phyloP scores from a whole-genome alignment of 352 stramenopile genomes.

The Phytopythium sindhum region DNA sequence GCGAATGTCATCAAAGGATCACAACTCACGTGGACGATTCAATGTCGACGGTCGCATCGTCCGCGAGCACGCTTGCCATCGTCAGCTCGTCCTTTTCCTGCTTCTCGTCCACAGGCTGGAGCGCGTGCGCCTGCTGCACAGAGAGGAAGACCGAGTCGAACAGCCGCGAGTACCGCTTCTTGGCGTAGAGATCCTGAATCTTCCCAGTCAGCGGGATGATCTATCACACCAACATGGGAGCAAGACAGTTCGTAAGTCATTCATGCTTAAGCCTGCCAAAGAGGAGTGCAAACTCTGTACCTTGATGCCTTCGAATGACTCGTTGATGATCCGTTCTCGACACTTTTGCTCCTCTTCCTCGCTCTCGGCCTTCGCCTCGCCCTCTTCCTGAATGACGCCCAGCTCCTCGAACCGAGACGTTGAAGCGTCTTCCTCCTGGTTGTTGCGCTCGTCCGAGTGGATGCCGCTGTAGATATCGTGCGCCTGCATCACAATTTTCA shows the following conservation, averaged over 20 bases:
- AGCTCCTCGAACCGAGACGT: conserved; percentile 27
- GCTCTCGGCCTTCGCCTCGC: not conserved
- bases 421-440: conserved; percentile 8
- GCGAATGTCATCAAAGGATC: too few relatives aligned
- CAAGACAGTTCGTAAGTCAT: not conserved
- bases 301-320: conserved; percentile 63
- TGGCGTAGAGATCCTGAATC: conserved; percentile 53
- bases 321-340: conserved; percentile 36
- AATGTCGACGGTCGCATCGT: conserved; percentile 46
- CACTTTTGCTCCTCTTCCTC: conserved; percentile 29
- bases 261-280: not conserved
- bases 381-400: conserved; percentile 12
- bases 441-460: conserved; percentile 16
- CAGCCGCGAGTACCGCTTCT: conserved; percentile 52
- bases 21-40: conserved; percentile 68
- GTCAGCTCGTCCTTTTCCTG: conserved; percentile 9
- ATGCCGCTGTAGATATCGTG: conserved; percentile 89
- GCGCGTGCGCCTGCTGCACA: conserved; percentile 49
- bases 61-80: conserved; percentile 41
- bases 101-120: conserved; percentile 27
- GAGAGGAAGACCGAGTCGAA: conserved; percentile 76
- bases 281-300: conserved; percentile 9
- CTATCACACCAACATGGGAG: conserved; percentile 12
- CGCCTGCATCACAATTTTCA: conserved; percentile 16
- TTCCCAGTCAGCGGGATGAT: conserved; percentile 62